Percentiles rank a stretch among this genome's conserved stretches.
phyloP scores from a whole-genome alignment of 306 rosid genomes.

The Vigna hirtella region DNA sequence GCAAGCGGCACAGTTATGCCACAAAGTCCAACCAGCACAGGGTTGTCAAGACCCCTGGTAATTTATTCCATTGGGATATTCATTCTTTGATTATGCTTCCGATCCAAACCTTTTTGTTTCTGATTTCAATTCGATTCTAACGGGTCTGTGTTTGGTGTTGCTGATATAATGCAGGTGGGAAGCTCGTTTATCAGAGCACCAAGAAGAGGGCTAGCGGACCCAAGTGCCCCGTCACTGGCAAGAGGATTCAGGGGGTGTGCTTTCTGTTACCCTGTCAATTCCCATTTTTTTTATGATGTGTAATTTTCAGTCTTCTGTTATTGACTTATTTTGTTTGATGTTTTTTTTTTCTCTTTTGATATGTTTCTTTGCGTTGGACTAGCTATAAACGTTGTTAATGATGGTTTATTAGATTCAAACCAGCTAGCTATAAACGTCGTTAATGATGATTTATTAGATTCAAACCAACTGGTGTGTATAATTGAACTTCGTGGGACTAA shows the following conservation, averaged over 20 bases:
- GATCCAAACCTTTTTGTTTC: neutral
- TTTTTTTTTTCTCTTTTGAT: neutral
- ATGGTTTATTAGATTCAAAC: neutral
- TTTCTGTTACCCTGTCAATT: neutral
- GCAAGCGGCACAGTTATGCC: slow-evolving; percentile 77
- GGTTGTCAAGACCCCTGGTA: slow-evolving; percentile 82
- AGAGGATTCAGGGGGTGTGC: slow-evolving; percentile 80
- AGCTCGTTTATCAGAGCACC: slow-evolving; percentile 72
- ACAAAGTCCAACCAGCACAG: slow-evolving; percentile 81
- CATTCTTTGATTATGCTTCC: neutral
- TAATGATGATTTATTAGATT: neutral
- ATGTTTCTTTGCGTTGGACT: neutral
- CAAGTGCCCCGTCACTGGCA: slow-evolving; percentile 83
- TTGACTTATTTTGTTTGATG: neutral
- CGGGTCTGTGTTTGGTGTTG: neutral
- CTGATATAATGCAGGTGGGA: slow-evolving; percentile 60
- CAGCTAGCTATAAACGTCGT: neutral
- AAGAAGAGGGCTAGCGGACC: slow-evolving; percentile 87
- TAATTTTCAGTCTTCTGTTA: neutral
- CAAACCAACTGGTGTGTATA: neutral
- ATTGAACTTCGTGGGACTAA: neutral
- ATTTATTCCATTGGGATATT: neutral
- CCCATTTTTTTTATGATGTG: neutral
- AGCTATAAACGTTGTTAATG: neutral
- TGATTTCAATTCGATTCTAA: neutral